Percentiles rank a stretch among this genome's conserved stretches.
These are phyloP conservation scores for Suillus cothurnatus DNA, from an alignment of 768 basidiomycete species.

Conservation along the genomic window DNA sequence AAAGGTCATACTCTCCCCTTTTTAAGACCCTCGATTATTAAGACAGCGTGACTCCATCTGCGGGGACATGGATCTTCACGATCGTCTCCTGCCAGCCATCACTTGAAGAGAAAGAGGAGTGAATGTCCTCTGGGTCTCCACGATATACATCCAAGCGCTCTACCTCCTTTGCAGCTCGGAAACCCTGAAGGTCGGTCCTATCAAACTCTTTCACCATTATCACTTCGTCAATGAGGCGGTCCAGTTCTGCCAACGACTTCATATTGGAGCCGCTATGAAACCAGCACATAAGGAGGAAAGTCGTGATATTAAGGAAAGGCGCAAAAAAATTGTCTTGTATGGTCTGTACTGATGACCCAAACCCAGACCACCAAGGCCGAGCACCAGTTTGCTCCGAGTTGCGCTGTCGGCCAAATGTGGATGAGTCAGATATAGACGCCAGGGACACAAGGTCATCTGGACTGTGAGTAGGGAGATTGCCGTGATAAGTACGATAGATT, in stretches of 20 bases:
- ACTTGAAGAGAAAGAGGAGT: not conserved
- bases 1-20: no score
- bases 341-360: not conserved
- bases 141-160: not conserved
- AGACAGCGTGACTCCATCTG: constrained; percentile 7
- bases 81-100: constrained; percentile 14
- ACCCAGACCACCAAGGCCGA: constrained; percentile 5
- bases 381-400: not conserved
- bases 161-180: not conserved
- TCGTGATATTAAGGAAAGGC: no score
- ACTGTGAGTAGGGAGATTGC: no score
- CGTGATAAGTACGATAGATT: no score
- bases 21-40: no score
- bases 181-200: constrained; percentile 11
- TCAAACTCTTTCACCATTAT: constrained; percentile 13
- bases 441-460: no score
- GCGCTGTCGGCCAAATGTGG: no score
- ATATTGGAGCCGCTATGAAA: constrained; percentile 18
- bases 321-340: not conserved
- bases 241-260: constrained; percentile 11
- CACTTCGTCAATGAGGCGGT: constrained; percentile 11
- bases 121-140: not conserved
- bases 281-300: no score
- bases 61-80: constrained; percentile 13
- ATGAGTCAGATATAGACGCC: no score